A percentile compares a stretch with the other conserved stretches of the same genome.
phyloP scores from a whole-genome alignment of 768 basidiomycete species.

The Butyriboletus loyo region DNA sequence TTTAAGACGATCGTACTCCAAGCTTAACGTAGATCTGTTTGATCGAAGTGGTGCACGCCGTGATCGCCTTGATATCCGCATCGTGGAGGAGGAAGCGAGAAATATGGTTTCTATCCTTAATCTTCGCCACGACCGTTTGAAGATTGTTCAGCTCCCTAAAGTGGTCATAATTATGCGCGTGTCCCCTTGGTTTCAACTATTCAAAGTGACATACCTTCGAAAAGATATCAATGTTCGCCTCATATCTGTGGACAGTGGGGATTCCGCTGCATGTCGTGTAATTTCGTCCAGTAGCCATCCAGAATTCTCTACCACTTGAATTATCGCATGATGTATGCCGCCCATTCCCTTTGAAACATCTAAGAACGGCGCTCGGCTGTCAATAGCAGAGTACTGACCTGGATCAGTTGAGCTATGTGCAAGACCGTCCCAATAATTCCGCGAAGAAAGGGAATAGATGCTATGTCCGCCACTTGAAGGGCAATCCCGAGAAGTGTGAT shows the following conservation, averaged over 20 bases:
- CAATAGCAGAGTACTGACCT: slow-evolving; percentile 1
- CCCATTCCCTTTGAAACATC: slow-evolving; percentile 2
- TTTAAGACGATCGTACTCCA: neutral
- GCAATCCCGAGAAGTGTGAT: slow-evolving; percentile 6
- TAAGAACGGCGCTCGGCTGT: neutral
- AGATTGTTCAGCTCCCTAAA: slow-evolving; percentile 9
- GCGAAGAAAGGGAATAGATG: neutral
- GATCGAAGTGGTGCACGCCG: slow-evolving; percentile 10
- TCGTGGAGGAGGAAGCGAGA: slow-evolving; percentile 10
- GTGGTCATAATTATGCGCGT: neutral
- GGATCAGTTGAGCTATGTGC: slow-evolving; percentile 2
- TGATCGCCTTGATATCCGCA: slow-evolving; percentile 7
- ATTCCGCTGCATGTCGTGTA: neutral
- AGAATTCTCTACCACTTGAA: slow-evolving; percentile 11
- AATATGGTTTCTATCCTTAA: neutral
- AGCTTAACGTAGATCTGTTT: slow-evolving; percentile 3
- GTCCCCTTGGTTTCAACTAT: too few species aligned
- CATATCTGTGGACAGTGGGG: neutral
- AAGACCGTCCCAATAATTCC: slow-evolving; percentile 9
- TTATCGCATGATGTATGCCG: slow-evolving; percentile 13
- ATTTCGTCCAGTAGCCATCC: slow-evolving; percentile 15
- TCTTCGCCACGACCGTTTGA: slow-evolving; percentile 4
- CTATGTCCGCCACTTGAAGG: slow-evolving; percentile 7
- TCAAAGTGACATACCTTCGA: neutral
- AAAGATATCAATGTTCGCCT: slow-evolving; percentile 3